Percentiles rank a stretch among this genome's conserved stretches.
Evolutionary conservation across 179 eudicot species (phyloP).

Genomic region (Beta corolliflora): DNA sequence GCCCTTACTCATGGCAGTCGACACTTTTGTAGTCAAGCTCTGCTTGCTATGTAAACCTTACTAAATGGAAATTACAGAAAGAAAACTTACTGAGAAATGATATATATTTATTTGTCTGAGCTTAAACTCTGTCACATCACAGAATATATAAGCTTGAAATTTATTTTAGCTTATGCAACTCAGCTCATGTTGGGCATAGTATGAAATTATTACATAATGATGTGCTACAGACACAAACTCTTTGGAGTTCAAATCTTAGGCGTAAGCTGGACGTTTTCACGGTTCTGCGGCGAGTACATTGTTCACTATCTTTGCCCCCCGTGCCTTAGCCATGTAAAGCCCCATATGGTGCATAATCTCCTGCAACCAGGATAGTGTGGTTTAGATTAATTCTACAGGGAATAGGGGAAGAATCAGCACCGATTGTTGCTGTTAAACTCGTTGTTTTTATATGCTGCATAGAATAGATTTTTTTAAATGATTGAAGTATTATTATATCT

Average conservation of each 20-base stretch:
- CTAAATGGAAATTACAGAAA: not conserved
- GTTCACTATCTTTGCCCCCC: conserved; percentile 70
- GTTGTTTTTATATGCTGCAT: not conserved
- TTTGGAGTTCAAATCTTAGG: not conserved
- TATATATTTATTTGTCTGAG: not conserved
- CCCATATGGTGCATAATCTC: not conserved
- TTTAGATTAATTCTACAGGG: not conserved
- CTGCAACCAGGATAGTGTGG: not conserved
- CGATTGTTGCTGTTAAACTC: not conserved
- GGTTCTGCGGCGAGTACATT: conserved; percentile 30
- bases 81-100: not conserved
- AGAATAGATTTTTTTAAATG: not conserved
- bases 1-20: not conserved
- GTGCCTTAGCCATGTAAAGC: not conserved
- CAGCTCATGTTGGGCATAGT: not conserved
- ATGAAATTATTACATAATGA: not conserved
- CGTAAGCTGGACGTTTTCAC: not conserved
- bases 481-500: not conserved
- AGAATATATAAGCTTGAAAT: not conserved
- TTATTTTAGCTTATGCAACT: no score
- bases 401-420: not conserved
- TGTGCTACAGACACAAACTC: not conserved
- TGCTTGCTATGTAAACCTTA: not conserved
- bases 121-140: not conserved
- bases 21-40: not conserved